phyloP scores from a whole-genome alignment of 352 stramenopile species.

The Phytophthora fragariae region DNA sequence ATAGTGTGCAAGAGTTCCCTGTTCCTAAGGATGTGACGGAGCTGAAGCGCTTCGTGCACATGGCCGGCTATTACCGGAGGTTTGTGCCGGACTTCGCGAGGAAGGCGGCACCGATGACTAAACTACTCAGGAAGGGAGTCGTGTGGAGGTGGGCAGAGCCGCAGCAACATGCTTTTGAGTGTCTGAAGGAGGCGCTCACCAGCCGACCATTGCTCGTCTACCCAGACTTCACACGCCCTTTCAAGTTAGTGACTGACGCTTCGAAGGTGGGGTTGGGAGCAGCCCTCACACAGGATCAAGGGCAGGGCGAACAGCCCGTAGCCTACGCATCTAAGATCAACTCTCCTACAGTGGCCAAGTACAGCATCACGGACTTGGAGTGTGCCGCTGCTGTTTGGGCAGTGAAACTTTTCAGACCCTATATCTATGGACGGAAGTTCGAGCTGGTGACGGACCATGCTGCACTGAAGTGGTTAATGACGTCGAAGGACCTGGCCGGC shows the following conservation, averaged over 20 bases:
- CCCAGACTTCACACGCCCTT: slow-evolving; percentile 36
- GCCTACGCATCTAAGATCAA: slow-evolving; percentile 35
- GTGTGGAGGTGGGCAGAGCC: neutral
- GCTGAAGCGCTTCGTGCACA: slow-evolving; percentile 16
- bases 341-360: neutral
- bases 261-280: slow-evolving; percentile 29
- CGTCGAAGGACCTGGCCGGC: no score
- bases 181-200: slow-evolving; percentile 16
- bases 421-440: no score
- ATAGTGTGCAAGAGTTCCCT: slow-evolving; percentile 13
- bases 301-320: slow-evolving; percentile 20
- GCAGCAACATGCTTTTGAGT: slow-evolving; percentile 21
- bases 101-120: slow-evolving; percentile 3
- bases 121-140: no score
- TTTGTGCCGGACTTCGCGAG: slow-evolving; percentile 8
- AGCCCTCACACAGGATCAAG: slow-evolving; percentile 30
- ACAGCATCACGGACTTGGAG: no score
- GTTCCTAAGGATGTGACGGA: slow-evolving; percentile 17
- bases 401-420: no score
- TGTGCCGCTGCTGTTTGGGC: no score
- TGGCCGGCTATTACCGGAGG: slow-evolving; percentile 11
- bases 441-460: no score
- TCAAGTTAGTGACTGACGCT: slow-evolving; percentile 39
- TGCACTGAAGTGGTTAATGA: no score
- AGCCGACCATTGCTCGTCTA: slow-evolving; percentile 9